Evolutionary conservation across 495 filamentous ascomycete genomes (phyloP), one percentile per base, ranked within the genome.

Genomic region (Xanthoparmelia taractica): DNA sequence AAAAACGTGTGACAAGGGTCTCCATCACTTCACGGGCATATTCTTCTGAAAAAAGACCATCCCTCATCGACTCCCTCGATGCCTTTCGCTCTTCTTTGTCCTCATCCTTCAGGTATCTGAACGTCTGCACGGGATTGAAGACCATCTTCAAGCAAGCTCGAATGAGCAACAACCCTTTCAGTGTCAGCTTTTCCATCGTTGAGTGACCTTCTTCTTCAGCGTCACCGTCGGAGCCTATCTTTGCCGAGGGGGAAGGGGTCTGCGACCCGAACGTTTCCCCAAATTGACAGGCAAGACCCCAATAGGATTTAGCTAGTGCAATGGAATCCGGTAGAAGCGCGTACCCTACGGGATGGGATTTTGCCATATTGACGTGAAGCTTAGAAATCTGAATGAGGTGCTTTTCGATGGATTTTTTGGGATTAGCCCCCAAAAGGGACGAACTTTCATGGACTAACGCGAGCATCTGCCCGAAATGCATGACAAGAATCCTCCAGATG

Each of bases 311-410:
- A 25, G 89, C 83, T 15, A 98, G 82, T 17, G 81, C 75, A 7
- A 93, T 76, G 37, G 90, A 90, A 64, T 89, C 84, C 3, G 91
- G 89, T 8, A 98, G 80, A 17, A 89, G 73, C 0, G 86, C 86
- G 74, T 96, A 97, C 34, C 89, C 86, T 8, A 86, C 85, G 13
- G 91, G 86, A 69, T 93, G 90, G 15, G 74, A 71, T 57, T 79
- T 79, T 7, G 87, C 83, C 87, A 97, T 93, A 47, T 91, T 85
- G 29, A 94, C 77, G 72, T 97, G 92, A 12, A 97, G 78, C 74
- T 98, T 97, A 15, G 93, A 85, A 55, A 96, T 85, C 71, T 96
- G 93, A 57, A 95, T 70, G 11, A 95, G 76, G 65, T 97, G 93
- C 68, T 92, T 92, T 65, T 89, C 88, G 36, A 73, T 62, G 27